phyloP scores from a whole-genome alignment of 129 eudicot genomes.

The Gnaphalium uliginosum region DNA sequence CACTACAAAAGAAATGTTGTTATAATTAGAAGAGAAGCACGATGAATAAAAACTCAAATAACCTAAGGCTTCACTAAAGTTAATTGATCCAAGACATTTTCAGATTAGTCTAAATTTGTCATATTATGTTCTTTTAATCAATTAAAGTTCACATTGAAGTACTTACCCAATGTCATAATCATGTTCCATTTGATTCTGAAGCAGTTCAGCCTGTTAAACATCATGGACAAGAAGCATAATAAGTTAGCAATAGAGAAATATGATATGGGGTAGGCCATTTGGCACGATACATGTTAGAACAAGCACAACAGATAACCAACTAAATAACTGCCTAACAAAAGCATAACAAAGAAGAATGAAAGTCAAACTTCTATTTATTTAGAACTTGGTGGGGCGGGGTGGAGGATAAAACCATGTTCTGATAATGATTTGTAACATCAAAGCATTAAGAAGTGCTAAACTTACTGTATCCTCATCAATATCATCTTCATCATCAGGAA shows the following conservation, averaged over 20 bases:
- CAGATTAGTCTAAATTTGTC: neutral
- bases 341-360: neutral
- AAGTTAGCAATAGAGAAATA: neutral
- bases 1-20: neutral
- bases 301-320: neutral
- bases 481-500: slow-evolving; percentile 83
- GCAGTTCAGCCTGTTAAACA: slow-evolving; percentile 75
- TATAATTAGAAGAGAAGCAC: slow-evolving; percentile 2
- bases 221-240: slow-evolving; percentile 17
- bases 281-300: neutral
- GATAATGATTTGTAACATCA: neutral
- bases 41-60: neutral
- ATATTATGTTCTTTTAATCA: slow-evolving; percentile 5
- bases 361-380: neutral
- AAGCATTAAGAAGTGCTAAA: slow-evolving; percentile 16
- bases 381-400: neutral
- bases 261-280: neutral
- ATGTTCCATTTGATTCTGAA: slow-evolving; percentile 83
- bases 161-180: slow-evolving; percentile 90
- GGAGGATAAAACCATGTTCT: neutral
- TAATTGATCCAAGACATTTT: slow-evolving; percentile 1
- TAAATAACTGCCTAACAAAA: neutral
- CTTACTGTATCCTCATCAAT: slow-evolving; percentile 71
- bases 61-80: slow-evolving; percentile 5
- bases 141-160: neutral